These are phyloP conservation scores for Plantago elongata DNA, from an alignment of 257 asterid species.

Conservation along the genomic window DNA sequence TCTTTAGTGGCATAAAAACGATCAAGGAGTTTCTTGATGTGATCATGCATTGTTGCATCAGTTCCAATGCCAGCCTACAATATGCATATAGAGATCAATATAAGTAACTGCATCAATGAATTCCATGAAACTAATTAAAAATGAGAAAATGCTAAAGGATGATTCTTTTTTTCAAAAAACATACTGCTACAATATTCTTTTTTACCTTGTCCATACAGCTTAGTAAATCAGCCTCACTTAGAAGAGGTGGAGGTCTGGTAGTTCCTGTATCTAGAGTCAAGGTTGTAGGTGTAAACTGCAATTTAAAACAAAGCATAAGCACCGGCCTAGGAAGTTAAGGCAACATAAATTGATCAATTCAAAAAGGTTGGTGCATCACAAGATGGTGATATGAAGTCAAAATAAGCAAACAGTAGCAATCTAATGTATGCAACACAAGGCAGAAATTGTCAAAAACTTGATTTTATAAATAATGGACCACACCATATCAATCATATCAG, in stretches of 20 bases:
- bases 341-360: conserved; percentile 10
- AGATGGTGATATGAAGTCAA: neutral
- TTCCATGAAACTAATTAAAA: conserved; percentile 2
- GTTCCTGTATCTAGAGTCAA: conserved; percentile 94
- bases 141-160: conserved; percentile 10
- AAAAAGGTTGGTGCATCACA: conserved; percentile 11
- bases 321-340: neutral
- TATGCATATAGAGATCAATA: conserved; percentile 17
- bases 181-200: neutral
- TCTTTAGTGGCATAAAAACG: conserved; percentile 90
- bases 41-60: conserved; percentile 99
- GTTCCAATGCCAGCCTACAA: conserved; percentile 89
- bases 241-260: conserved; percentile 92
- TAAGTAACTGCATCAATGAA: conserved; percentile 3
- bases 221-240: conserved; percentile 94
- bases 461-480: too few species aligned
- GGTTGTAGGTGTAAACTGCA: conserved; percentile 80
- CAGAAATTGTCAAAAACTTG: too few species aligned
- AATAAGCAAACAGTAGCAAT: too few species aligned
- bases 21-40: conserved; percentile 95
- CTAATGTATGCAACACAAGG: too few species aligned
- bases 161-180: conserved; percentile 13
- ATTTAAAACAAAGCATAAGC: conserved; percentile 18
- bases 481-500: too few species aligned
- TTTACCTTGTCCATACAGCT: conserved; percentile 95